Conservation (phyloP, 768 basidiomycete genomes). For the Mycena indigotica region DNA sequence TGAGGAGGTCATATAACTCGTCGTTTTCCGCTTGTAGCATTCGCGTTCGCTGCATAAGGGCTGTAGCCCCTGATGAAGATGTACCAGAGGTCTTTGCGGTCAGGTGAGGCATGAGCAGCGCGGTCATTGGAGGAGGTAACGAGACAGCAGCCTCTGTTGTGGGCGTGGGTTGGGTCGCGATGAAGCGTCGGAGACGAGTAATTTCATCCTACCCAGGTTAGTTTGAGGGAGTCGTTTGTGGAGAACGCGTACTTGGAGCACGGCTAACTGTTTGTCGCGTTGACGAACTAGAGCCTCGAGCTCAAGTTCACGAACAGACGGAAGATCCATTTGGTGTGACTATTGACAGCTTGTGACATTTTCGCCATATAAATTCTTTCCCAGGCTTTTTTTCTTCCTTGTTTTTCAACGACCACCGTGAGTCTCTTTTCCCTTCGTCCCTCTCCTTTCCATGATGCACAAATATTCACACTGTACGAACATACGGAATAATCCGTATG, state of each 20-base stretch:
- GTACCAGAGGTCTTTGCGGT: conserved; percentile 40
- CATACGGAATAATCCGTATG: conserved; percentile 41
- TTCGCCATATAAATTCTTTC: conserved; percentile 1
- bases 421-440: conserved; percentile 18
- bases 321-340: neutral
- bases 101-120: conserved; percentile 70
- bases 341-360: neutral
- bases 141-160: conserved; percentile 63
- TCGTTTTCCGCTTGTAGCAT: conserved; percentile 86
- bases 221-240: conserved; percentile 18
- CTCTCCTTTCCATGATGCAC: conserved; percentile 49
- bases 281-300: conserved; percentile 78
- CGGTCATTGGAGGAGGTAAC: conserved; percentile 69
- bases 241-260: conserved; percentile 63
- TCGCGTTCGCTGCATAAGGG: conserved; percentile 72
- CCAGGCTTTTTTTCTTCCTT: neutral
- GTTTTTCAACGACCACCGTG: conserved; percentile 20
- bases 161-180: conserved; percentile 60
- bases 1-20: conserved; percentile 77
- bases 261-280: conserved; percentile 70
- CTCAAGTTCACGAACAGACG: conserved; percentile 66
- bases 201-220: conserved; percentile 64
- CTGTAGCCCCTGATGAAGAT: conserved; percentile 47
- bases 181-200: conserved; percentile 63
- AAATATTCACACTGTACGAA: conserved; percentile 81